Percentiles rank a stretch among this genome's conserved stretches.
phyloP scores from a whole-genome alignment of 2,329 filamentous ascomycete genomes.

The Verticillium isaacii region DNA sequence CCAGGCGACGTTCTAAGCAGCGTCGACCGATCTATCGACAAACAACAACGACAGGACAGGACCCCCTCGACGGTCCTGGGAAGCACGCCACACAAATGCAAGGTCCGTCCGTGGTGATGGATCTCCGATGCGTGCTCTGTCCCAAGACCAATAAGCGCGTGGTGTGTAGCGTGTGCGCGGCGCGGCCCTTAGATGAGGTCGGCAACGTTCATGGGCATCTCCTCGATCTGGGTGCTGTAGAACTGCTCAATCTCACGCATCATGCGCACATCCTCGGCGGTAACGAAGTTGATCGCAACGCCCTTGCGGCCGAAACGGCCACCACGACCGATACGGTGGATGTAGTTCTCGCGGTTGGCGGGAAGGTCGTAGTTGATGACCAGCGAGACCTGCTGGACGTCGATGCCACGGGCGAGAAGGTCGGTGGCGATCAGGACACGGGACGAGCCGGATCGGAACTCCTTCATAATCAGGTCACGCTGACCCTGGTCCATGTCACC shows the following conservation, averaged over 20 bases:
- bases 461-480: slow-evolving; percentile 99
- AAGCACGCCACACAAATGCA: slow-evolving; percentile 10
- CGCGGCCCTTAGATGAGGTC: slow-evolving; percentile 60
- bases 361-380: slow-evolving; percentile 99
- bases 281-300: slow-evolving; percentile 99
- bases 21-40: slow-evolving; percentile 16
- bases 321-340: slow-evolving; percentile 98
- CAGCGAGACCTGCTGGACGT: slow-evolving; percentile 98
- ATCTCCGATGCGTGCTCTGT: slow-evolving; percentile 6
- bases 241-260: slow-evolving; percentile 99
- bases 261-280: slow-evolving; percentile 97
- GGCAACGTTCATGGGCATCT: slow-evolving; percentile 97
- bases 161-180: slow-evolving; percentile 5
- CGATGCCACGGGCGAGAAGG: slow-evolving; percentile 97
- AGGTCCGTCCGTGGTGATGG: slow-evolving; percentile 3
- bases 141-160: slow-evolving; percentile 6
- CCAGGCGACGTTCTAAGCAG: slow-evolving; percentile 11
- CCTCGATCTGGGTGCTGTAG: slow-evolving; percentile 99
- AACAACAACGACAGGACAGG: slow-evolving; percentile 11
- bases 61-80: slow-evolving; percentile 6
- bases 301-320: slow-evolving; percentile 99
- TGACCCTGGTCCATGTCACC: slow-evolving; percentile 98
- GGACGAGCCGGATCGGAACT: slow-evolving; percentile 98
- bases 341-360: slow-evolving; percentile 99
- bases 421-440: slow-evolving; percentile 98